These are phyloP conservation scores for Stenogyne calaminthoides DNA, from an alignment of 305 asterid genomes.

Conservation along the genomic window DNA sequence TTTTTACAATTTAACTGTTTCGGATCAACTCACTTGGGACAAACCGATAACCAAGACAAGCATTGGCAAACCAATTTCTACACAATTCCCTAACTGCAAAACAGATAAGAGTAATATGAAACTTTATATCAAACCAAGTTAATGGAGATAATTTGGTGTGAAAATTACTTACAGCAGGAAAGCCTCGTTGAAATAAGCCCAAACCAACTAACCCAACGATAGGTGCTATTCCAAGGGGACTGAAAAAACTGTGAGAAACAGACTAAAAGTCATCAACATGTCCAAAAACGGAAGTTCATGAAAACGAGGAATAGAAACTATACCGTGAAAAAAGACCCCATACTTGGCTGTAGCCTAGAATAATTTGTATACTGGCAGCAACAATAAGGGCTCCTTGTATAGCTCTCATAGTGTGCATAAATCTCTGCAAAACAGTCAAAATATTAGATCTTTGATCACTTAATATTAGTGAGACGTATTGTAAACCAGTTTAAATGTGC, in stretches of 20 bases:
- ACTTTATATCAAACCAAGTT: not conserved
- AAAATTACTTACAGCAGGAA: slow-evolving; percentile 63
- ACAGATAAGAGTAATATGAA: slow-evolving; percentile 3
- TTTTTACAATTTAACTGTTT: slow-evolving; percentile 14
- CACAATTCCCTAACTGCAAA: slow-evolving; percentile 86
- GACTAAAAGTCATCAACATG: slow-evolving; percentile 10
- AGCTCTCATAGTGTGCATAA: slow-evolving; percentile 91
- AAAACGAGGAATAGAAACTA: slow-evolving; percentile 10
- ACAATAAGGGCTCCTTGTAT: slow-evolving; percentile 95
- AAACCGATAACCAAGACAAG: slow-evolving; percentile 77
- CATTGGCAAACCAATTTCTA: slow-evolving; percentile 92
- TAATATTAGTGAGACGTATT: not conserved
- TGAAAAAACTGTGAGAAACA: slow-evolving; percentile 68
- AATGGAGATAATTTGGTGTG: not conserved
- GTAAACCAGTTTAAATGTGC: too few relatives aligned
- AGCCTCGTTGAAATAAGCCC: slow-evolving; percentile 95
- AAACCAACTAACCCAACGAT: slow-evolving; percentile 93
- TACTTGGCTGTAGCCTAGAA: slow-evolving; percentile 94
- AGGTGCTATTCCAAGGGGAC: slow-evolving; percentile 99
- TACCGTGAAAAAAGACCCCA: slow-evolving; percentile 99
- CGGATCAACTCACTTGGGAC: slow-evolving; percentile 72
- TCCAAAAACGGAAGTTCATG: slow-evolving; percentile 17
- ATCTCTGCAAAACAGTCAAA: slow-evolving; percentile 59
- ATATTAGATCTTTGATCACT: slow-evolving; percentile 13
- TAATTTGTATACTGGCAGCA: slow-evolving; percentile 86